Percentiles rank a stretch among this genome's conserved stretches.
phyloP scores from a whole-genome alignment of 805 yeast genomes.

The Candida succiphila region DNA sequence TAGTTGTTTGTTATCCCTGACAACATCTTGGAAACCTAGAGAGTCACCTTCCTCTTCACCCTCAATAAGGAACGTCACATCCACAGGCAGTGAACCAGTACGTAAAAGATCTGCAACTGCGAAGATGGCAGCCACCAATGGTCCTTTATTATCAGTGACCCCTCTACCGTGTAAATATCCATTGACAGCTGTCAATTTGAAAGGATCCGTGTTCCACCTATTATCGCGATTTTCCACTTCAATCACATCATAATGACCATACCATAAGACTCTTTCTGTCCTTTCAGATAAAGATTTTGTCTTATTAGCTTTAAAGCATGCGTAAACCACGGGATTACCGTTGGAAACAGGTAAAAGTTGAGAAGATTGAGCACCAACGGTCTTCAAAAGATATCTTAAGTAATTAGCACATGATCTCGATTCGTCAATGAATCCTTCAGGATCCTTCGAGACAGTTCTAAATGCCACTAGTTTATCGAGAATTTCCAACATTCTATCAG shows the following conservation, averaged over 20 bases:
- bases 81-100: slow-evolving; percentile 44
- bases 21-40: slow-evolving; percentile 65
- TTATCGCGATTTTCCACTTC: slow-evolving; percentile 49
- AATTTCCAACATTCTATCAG: slow-evolving; percentile 52
- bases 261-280: slow-evolving; percentile 58
- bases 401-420: slow-evolving; percentile 81
- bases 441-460: slow-evolving; percentile 70
- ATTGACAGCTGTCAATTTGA: slow-evolving; percentile 59
- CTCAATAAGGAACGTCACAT: slow-evolving; percentile 77
- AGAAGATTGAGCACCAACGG: slow-evolving; percentile 61
- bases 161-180: slow-evolving; percentile 91
- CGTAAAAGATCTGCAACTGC: slow-evolving; percentile 69
- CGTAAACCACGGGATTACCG: slow-evolving; percentile 82
- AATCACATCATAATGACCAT: slow-evolving; percentile 95
- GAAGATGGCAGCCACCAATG: slow-evolving; percentile 75
- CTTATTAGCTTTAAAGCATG: slow-evolving; percentile 47
- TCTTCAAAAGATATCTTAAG: slow-evolving; percentile 48
- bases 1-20: slow-evolving; percentile 35
- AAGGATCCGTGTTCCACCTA: slow-evolving; percentile 75
- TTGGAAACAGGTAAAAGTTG: slow-evolving; percentile 61
- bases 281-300: slow-evolving; percentile 1
- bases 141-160: slow-evolving; percentile 92
- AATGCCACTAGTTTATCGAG: slow-evolving; percentile 54
- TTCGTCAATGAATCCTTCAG: slow-evolving; percentile 61
- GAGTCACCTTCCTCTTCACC: slow-evolving; percentile 97